phyloP scores from a whole-genome alignment of 371 early-diverging fungal species.

The Mortierella sp. region DNA sequence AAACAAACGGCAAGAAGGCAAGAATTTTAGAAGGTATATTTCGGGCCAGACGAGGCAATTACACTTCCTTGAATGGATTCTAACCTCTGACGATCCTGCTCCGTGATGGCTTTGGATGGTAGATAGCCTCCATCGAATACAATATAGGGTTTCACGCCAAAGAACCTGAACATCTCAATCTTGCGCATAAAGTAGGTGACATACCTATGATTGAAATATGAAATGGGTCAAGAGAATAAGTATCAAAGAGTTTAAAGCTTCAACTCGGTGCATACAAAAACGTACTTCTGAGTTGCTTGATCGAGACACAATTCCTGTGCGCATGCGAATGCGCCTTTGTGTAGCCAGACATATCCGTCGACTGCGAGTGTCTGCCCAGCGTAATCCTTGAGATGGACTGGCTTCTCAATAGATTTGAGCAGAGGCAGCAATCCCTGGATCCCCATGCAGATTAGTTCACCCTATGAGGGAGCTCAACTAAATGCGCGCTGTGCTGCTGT shows the following conservation, averaged over 20 bases:
- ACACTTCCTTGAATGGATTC: neutral
- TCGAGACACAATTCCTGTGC: constrained; percentile 80
- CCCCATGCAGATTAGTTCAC: constrained; percentile 75
- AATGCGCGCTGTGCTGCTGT: neutral
- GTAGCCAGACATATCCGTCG: constrained; percentile 96
- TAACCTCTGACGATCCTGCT: constrained; percentile 68
- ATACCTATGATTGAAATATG: constrained; percentile 64
- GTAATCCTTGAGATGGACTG: constrained; percentile 76
- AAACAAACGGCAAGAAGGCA: constrained; percentile 11
- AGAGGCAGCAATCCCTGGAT: constrained; percentile 87
- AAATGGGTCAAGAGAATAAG: neutral
- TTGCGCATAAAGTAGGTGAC: constrained; percentile 80
- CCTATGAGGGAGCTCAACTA: neutral
- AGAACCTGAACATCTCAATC: constrained; percentile 74
- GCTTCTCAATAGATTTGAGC: constrained; percentile 75
- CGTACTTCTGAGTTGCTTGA: constrained; percentile 73
- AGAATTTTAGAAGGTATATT: constrained; percentile 15
- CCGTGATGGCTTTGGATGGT: constrained; percentile 88
- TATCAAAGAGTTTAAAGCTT: neutral
- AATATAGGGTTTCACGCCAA: constrained; percentile 85
- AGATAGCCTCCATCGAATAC: constrained; percentile 98
- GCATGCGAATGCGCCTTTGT: constrained; percentile 87
- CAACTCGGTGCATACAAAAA: neutral
- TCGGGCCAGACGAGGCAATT: neutral
- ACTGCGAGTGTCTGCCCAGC: constrained; percentile 84